phyloP scores from a whole-genome alignment of 2,329 filamentous ascomycete species.

The Talaromyces sp. region DNA sequence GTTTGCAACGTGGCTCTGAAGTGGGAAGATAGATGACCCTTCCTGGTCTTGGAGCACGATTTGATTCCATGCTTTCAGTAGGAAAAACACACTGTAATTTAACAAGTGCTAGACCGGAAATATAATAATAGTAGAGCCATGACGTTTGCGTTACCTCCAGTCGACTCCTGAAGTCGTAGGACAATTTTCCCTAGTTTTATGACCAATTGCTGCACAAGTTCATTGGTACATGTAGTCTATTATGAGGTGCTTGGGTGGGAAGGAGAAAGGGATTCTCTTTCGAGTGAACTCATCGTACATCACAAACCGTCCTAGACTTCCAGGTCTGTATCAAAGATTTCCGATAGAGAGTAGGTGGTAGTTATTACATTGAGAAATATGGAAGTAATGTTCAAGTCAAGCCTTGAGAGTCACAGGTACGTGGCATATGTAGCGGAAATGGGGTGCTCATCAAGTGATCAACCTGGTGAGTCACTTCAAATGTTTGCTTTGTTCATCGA shows the following conservation, averaged over 20 bases:
- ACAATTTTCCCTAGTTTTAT: not conserved
- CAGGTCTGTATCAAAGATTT: not conserved
- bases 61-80: no score
- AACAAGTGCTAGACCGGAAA: no score
- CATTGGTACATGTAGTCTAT: not conserved
- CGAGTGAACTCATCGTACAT: not conserved
- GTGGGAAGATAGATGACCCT: no score
- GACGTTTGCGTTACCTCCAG: not conserved
- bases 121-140: no score
- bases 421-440: not conserved
- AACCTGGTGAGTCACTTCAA: not conserved
- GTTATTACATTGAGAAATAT: not conserved
- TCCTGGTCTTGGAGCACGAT: no score
- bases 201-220: not conserved
- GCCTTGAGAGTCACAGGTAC: not conserved
- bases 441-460: not conserved
- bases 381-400: not conserved
- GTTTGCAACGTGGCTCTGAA: no score
- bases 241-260: not conserved
- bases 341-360: not conserved
- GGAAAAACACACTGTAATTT: no score
- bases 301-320: not conserved
- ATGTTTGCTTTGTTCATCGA: not conserved
- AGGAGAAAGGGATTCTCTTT: not conserved
- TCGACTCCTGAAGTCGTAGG: not conserved